These are phyloP conservation scores for Drechslerella dactyloides DNA, from an alignment of 2,329 filamentous ascomycete species.

Conservation along the genomic window DNA sequence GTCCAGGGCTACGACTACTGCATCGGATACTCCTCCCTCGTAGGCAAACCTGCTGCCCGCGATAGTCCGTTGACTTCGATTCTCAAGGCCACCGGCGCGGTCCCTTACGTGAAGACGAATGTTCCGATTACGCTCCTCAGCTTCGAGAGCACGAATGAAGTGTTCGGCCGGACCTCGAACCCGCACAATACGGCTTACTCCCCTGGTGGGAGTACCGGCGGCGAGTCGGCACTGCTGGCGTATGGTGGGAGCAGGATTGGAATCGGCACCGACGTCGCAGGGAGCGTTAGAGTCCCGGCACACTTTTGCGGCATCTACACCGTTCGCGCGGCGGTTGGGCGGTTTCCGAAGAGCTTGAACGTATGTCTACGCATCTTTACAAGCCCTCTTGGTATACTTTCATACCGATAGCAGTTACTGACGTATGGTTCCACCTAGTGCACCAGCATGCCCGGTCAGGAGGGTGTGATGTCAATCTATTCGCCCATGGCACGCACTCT, in stretches of 20 bases:
- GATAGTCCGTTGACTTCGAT: constrained; percentile 78
- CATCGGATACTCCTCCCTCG: constrained; percentile 78
- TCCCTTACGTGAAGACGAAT: constrained; percentile 93
- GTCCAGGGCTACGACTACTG: constrained; percentile 83
- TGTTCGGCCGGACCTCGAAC: constrained; percentile 84
- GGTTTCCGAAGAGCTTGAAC: constrained; percentile 83
- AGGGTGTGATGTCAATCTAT: constrained; percentile 86
- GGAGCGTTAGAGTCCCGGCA: constrained; percentile 83
- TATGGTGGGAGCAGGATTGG: constrained; percentile 82
- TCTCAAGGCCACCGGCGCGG: constrained; percentile 83
- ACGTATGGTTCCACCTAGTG: constrained; percentile 59
- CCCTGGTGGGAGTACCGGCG: constrained; percentile 86
- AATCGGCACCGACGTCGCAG: constrained; percentile 88
- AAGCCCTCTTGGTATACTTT: not conserved
- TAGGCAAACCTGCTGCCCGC: constrained; percentile 66
- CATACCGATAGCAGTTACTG: not conserved
- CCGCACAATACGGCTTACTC: constrained; percentile 84
- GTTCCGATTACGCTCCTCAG: constrained; percentile 83
- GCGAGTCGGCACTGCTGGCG: constrained; percentile 81
- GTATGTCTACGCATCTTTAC: constrained; percentile 8
- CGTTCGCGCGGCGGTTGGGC: constrained; percentile 82
- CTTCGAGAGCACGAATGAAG: constrained; percentile 78
- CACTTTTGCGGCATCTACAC: constrained; percentile 91
- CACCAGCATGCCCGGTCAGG: constrained; percentile 85
- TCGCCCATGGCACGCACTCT: constrained; percentile 90